These are phyloP conservation scores for Thalia dealbata DNA, from an alignment of 176 grass and related monocot genomes.

Conservation along the genomic window DNA sequence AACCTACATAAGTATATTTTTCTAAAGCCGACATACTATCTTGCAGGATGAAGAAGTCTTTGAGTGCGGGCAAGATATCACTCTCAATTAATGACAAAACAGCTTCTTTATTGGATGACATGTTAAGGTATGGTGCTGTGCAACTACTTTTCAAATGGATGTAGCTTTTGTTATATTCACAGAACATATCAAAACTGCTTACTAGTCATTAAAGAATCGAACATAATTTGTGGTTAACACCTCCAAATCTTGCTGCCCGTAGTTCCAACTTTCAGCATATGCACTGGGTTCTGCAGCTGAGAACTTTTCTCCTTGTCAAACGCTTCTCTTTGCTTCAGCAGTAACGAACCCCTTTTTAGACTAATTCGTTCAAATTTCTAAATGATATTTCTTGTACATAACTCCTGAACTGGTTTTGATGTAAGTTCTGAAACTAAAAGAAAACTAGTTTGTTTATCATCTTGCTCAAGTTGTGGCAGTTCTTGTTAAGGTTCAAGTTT, in stretches of 20 bases:
- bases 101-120: slow-evolving; percentile 42
- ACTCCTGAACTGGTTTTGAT: neutral
- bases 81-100: slow-evolving; percentile 50
- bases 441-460: neutral
- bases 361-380: neutral
- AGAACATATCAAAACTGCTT: neutral
- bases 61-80: slow-evolving; percentile 24
- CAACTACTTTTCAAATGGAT: neutral
- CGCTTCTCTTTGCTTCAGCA: neutral
- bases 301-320: neutral
- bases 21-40: neutral
- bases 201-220: neutral
- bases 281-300: neutral
- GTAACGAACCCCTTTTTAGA: neutral
- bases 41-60: slow-evolving; percentile 33
- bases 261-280: neutral
- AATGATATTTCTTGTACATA: neutral
- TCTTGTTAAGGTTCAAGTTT: no score
- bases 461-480: no score
- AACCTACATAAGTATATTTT: neutral
- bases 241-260: neutral
- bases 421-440: neutral
- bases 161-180: neutral
- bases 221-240: neutral
- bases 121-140: slow-evolving; percentile 39